These are phyloP conservation scores for Botrytis tulipae DNA, from an alignment of 2,329 filamentous ascomycete genomes.

Conservation along the genomic window DNA sequence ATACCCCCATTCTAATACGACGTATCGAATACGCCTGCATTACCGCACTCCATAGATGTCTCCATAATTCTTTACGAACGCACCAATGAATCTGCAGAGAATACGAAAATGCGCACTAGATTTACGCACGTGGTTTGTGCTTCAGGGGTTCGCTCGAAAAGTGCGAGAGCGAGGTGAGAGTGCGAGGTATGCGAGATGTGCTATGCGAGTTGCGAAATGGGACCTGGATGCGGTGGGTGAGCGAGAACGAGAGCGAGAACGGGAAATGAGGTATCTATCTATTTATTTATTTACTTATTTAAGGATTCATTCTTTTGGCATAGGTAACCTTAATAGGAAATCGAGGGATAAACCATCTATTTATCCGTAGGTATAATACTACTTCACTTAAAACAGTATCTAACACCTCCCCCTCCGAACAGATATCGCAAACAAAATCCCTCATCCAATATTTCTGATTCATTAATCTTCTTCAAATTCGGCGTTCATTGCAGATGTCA, in stretches of 20 bases:
- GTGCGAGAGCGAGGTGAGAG: not conserved
- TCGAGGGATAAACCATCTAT: not conserved
- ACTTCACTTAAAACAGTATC: not conserved
- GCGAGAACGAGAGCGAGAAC: not conserved
- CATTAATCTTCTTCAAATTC: not conserved
- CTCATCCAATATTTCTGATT: not conserved
- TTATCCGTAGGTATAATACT: not conserved
- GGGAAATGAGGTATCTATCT: not conserved
- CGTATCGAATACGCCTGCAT: not conserved
- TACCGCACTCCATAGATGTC: not conserved
- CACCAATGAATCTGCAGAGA: not conserved
- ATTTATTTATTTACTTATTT: not conserved
- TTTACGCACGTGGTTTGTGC: not conserved
- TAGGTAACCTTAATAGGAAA: not conserved
- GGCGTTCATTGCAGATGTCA: not conserved
- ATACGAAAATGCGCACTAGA: not conserved
- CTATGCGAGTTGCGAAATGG: not conserved
- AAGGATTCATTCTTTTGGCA: rapidly evolving
- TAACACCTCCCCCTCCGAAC: too few species aligned
- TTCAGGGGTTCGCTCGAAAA: not conserved
- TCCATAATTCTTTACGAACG: not conserved
- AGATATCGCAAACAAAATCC: not conserved
- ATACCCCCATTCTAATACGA: not conserved
- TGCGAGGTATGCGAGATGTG: not conserved
- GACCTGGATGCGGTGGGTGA: too few species aligned